A percentile compares a stretch with the other conserved stretches of the same genome.
These are phyloP conservation scores for Fusarium sp. DNA, from an alignment of 2,329 filamentous ascomycete species.

Conservation along the genomic window DNA sequence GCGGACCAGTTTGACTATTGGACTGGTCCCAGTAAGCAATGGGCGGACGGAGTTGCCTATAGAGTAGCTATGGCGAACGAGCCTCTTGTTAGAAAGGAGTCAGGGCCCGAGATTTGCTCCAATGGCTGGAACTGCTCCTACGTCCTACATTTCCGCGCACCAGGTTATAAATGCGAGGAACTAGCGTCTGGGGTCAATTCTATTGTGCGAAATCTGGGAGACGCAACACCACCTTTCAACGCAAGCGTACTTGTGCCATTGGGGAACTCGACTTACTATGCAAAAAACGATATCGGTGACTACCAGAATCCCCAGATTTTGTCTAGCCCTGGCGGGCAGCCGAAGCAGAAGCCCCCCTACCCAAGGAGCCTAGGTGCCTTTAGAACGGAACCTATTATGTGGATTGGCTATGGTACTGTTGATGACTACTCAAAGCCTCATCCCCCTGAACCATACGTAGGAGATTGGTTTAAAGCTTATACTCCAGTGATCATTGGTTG, in stretches of 20 bases:
- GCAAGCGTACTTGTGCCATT: not conserved
- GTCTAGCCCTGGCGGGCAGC: fast-evolving
- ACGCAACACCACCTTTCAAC: not conserved
- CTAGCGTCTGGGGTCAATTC: conserved; percentile 1
- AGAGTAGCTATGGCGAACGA: not conserved
- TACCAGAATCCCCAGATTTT: fast-evolving
- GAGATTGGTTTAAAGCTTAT: not conserved
- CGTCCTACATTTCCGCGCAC: not conserved
- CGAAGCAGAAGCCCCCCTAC: not conserved
- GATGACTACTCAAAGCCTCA: fast-evolving
- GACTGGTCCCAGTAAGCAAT: too few relatives aligned
- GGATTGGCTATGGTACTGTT: conserved; percentile 22
- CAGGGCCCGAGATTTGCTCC: not conserved
- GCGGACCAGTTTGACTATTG: too few relatives aligned
- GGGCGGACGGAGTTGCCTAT: too few relatives aligned
- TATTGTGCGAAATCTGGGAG: not conserved
- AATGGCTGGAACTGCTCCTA: conserved; percentile 8
- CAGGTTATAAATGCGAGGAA: conserved; percentile 14
- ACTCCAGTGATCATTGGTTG: conserved; percentile 5
- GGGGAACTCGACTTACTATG: not conserved
- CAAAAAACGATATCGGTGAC: fast-evolving
- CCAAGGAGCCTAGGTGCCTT: not conserved
- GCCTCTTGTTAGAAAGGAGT: not conserved
- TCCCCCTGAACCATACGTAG: fast-evolving
- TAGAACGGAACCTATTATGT: conserved; percentile 27